phyloP scores from a whole-genome alignment of 2,329 filamentous ascomycete genomes.

The Alternaria gansuensis region DNA sequence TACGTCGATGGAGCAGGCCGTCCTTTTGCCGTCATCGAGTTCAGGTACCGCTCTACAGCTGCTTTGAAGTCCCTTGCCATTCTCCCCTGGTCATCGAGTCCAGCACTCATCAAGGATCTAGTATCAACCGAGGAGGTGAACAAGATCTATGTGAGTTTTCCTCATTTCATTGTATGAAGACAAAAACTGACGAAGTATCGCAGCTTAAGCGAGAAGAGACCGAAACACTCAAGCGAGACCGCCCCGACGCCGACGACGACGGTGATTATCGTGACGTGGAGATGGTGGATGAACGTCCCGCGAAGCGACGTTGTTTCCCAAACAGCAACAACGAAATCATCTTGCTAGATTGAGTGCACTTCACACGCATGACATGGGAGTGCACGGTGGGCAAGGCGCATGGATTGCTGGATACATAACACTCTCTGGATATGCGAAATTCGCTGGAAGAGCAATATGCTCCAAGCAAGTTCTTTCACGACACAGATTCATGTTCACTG shows the following conservation, averaged over 20 bases:
- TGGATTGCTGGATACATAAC: background rate
- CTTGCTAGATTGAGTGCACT: conserved; percentile 15
- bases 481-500: background rate
- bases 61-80: conserved; percentile 41
- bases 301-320: conserved; percentile 18
- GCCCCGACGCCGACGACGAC: background rate
- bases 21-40: conserved; percentile 26
- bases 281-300: conserved; percentile 9
- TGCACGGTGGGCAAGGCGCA: background rate
- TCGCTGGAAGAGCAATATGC: background rate
- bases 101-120: conserved; percentile 16
- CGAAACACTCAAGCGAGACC: conserved; percentile 11
- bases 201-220: background rate
- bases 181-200: background rate
- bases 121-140: background rate
- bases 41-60: conserved; percentile 30
- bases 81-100: conserved; percentile 34
- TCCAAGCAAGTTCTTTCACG: background rate
- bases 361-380: background rate
- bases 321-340: conserved; percentile 19
- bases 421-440: background rate
- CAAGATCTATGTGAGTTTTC: background rate
- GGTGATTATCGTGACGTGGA: conserved; percentile 7
- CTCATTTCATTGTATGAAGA: background rate
- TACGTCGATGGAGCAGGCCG: conserved; percentile 6